A percentile compares a stretch with the other conserved stretches of the same genome.
phyloP scores from a whole-genome alignment of 352 stramenopile genomes.

The Phytophthora pisi region DNA sequence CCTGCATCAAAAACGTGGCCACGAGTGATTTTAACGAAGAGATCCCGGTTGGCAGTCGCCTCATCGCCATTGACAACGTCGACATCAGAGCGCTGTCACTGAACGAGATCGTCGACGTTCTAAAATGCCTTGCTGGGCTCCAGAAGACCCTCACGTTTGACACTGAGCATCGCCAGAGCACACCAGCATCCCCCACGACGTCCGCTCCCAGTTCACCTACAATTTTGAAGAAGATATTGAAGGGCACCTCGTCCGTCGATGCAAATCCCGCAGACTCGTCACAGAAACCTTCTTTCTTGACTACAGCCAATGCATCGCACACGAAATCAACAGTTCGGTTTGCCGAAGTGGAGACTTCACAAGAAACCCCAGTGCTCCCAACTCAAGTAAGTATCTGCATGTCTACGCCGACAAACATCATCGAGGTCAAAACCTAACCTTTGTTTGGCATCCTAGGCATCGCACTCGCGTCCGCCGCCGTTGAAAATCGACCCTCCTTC shows the following conservation, averaged over 20 bases:
- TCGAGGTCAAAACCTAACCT: not conserved
- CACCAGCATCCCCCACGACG: not conserved
- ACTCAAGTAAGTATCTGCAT: not conserved
- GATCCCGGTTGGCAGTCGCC: slow-evolving; percentile 47
- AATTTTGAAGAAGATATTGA: slow-evolving; percentile 4
- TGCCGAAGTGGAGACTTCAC: not conserved
- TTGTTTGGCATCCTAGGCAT: not conserved
- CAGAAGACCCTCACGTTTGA: slow-evolving; percentile 50
- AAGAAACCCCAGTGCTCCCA: not conserved
- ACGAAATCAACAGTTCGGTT: slow-evolving; percentile 13
- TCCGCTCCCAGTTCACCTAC: not conserved
- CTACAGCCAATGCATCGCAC: not conserved
- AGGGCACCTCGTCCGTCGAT: not conserved
- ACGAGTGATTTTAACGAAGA: slow-evolving; percentile 21
- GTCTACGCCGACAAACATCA: not conserved
- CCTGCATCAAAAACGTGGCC: slow-evolving; percentile 6
- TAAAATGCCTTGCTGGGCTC: slow-evolving; percentile 36
- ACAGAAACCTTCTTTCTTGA: not conserved
- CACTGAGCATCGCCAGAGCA: slow-evolving; percentile 7
- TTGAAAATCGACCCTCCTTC: slow-evolving; percentile 2
- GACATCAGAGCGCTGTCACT: slow-evolving; percentile 48
- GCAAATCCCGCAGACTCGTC: not conserved
- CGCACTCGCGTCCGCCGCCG: not conserved
- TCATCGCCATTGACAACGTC: slow-evolving; percentile 54
- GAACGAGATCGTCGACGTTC: slow-evolving; percentile 38